Percentiles rank a stretch among this genome's conserved stretches.
phyloP scores from a whole-genome alignment of 2,329 filamentous ascomycete species.

The Aspergillus viridinutans region DNA sequence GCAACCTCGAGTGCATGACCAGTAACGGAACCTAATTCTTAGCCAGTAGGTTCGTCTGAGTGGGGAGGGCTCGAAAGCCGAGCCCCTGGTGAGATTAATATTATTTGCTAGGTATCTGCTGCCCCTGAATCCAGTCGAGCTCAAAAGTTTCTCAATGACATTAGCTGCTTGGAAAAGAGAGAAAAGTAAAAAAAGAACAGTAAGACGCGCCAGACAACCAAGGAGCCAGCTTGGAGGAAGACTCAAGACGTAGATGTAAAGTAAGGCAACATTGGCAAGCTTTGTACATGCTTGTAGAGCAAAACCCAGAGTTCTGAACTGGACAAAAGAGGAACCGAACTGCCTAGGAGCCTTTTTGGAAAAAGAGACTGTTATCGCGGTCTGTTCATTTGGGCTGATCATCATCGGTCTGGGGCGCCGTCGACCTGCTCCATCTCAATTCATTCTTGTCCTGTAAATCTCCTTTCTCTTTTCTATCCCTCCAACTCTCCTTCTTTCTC shows the following conservation, averaged over 20 bases:
- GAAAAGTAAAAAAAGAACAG: not conserved
- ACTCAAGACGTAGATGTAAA: not conserved
- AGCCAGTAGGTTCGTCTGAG: conserved; percentile 7
- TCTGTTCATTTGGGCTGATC: conserved; percentile 17
- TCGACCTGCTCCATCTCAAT: conserved; percentile 3
- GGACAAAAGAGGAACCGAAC: not conserved
- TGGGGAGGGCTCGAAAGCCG: conserved; percentile 8
- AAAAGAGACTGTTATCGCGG: not conserved
- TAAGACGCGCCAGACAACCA: not conserved
- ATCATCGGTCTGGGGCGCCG: conserved; percentile 14
- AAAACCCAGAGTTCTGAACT: not conserved
- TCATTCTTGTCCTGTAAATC: conserved; percentile 8
- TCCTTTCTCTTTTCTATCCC: conserved; percentile 10
- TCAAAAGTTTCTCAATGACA: conserved; percentile 5
- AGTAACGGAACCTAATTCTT: conserved; percentile 9
- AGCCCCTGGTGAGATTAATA: conserved; percentile 5
- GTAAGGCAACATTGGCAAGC: not conserved
- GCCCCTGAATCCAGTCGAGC: conserved; percentile 14
- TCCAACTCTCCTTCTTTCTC: conserved; percentile 14
- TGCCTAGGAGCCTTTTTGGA: not conserved
- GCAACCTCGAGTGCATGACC: not conserved
- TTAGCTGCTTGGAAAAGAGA: not conserved
- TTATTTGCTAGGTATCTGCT: conserved; percentile 3
- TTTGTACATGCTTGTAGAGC: not conserved
- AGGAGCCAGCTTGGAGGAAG: not conserved